Conservation (phyloP, 768 basidiomycete genomes). For the Rhodotorula diobovata region DNA sequence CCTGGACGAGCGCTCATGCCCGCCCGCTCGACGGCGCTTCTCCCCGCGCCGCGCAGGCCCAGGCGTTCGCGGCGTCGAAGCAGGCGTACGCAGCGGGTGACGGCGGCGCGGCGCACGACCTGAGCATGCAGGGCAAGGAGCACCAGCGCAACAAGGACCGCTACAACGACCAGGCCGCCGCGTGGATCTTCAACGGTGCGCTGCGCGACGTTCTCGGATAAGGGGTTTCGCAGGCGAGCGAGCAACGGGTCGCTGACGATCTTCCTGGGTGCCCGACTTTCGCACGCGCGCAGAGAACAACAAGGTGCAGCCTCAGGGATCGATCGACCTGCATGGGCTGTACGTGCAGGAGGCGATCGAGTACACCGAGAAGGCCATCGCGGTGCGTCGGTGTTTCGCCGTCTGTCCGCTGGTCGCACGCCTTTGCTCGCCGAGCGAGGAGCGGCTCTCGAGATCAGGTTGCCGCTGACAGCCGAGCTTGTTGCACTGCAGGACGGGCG, state of each 20-base stretch:
- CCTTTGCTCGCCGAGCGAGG: not conserved
- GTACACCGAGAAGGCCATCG: conserved; percentile 66
- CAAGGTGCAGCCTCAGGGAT: conserved; percentile 66
- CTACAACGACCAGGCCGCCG: conserved; percentile 72
- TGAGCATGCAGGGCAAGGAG: conserved; percentile 72
- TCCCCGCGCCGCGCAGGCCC: conserved; percentile 32
- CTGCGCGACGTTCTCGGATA: too few species aligned
- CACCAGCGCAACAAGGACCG: conserved; percentile 73
- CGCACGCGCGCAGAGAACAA: conserved; percentile 62
- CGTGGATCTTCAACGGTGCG: conserved; percentile 79
- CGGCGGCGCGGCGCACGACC: conserved; percentile 71
- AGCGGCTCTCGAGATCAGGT: not conserved
- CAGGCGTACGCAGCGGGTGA: conserved; percentile 69
- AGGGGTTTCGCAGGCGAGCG: too few species aligned
- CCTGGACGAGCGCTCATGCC: not conserved
- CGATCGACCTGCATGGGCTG: conserved; percentile 84
- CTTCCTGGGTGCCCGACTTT: too few species aligned
- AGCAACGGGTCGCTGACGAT: too few species aligned
- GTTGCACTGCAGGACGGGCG: conserved; percentile 60
- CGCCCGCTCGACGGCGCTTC: too few species aligned
- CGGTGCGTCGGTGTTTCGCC: not conserved
- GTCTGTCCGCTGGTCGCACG: not conserved
- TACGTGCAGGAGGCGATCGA: conserved; percentile 88
- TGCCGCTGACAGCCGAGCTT: not conserved
- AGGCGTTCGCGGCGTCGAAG: conserved; percentile 54